These are phyloP conservation scores for Diaporthe citriasiana DNA, from an alignment of 2,329 filamentous ascomycete genomes.

Conservation along the genomic window DNA sequence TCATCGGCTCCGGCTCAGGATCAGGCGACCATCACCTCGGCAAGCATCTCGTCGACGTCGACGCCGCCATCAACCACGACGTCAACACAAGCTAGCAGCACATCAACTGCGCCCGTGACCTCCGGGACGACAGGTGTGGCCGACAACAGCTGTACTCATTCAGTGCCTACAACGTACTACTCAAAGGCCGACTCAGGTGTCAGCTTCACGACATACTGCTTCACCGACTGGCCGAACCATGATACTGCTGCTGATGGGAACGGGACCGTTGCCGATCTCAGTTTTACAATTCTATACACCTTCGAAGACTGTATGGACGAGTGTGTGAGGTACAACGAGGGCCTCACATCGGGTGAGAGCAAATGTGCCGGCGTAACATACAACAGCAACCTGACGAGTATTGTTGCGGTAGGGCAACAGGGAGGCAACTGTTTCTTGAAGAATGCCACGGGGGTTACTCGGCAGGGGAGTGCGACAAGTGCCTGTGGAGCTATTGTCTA, in stretches of 20 bases:
- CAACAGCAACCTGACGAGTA: constrained; percentile 23
- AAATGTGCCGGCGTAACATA: constrained; percentile 14
- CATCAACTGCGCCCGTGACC: constrained; percentile 20
- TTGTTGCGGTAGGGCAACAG: constrained; percentile 13
- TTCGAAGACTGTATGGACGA: constrained; percentile 24
- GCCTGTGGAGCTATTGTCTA: constrained; percentile 16
- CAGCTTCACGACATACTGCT: background rate
- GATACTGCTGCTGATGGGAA: constrained; percentile 16
- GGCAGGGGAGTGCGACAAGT: constrained; percentile 23
- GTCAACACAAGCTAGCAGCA: constrained; percentile 10
- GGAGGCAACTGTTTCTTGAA: constrained; percentile 24
- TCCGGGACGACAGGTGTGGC: constrained; percentile 11
- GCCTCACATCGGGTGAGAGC: background rate
- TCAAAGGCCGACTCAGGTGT: background rate
- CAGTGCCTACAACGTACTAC: constrained; percentile 4
- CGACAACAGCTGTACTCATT: constrained; percentile 14
- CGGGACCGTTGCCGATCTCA: background rate
- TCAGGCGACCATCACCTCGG: background rate
- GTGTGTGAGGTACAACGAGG: constrained; percentile 4
- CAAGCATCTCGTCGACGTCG: background rate
- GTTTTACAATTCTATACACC: background rate
- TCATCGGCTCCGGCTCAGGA: background rate
- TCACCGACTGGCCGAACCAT: constrained; percentile 14
- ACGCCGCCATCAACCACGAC: background rate
- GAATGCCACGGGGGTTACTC: background rate